These are phyloP conservation scores for Calocybe cyanea DNA, from an alignment of 768 basidiomycete genomes.

Conservation along the genomic window DNA sequence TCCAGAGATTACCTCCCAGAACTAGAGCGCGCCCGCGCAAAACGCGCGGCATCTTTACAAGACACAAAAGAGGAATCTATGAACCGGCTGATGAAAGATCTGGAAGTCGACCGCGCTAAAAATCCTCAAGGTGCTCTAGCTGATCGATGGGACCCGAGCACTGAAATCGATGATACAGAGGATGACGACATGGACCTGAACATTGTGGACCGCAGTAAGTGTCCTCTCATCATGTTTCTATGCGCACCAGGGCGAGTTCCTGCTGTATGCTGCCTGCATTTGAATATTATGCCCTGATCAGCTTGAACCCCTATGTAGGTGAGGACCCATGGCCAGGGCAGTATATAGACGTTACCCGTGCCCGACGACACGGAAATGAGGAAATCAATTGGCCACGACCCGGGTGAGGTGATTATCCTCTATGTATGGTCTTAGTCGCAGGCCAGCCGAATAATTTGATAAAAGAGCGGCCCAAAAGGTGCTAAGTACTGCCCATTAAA, in stretches of 20 bases:
- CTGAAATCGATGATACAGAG: conserved; percentile 52
- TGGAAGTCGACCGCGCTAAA: conserved; percentile 64
- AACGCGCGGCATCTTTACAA: conserved; percentile 60
- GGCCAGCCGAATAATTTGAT: conserved; percentile 1
- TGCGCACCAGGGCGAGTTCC: neutral
- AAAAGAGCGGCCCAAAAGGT: conserved; percentile 8
- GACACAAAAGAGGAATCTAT: conserved; percentile 74
- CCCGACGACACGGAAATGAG: conserved; percentile 50
- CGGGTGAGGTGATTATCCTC: conserved; percentile 26
- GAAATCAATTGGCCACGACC: conserved; percentile 73
- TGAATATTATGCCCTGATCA: conserved; percentile 11
- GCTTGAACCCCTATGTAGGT: conserved; percentile 39
- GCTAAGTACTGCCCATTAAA: neutral
- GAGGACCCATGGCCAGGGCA: conserved; percentile 70
- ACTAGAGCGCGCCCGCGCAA: conserved; percentile 63
- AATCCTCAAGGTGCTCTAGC: conserved; percentile 53
- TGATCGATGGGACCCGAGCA: conserved; percentile 63
- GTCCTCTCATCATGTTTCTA: conserved; percentile 5
- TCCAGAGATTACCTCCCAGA: conserved; percentile 90
- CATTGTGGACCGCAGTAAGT: conserved; percentile 72
- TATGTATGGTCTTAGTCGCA: neutral
- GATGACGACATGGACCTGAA: conserved; percentile 51
- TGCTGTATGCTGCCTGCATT: conserved; percentile 5
- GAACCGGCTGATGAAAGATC: conserved; percentile 73
- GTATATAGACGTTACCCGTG: conserved; percentile 70